Evolutionary conservation across 208 protist genomes (phyloP).

Genomic region (Crithidia bombi): DNA sequence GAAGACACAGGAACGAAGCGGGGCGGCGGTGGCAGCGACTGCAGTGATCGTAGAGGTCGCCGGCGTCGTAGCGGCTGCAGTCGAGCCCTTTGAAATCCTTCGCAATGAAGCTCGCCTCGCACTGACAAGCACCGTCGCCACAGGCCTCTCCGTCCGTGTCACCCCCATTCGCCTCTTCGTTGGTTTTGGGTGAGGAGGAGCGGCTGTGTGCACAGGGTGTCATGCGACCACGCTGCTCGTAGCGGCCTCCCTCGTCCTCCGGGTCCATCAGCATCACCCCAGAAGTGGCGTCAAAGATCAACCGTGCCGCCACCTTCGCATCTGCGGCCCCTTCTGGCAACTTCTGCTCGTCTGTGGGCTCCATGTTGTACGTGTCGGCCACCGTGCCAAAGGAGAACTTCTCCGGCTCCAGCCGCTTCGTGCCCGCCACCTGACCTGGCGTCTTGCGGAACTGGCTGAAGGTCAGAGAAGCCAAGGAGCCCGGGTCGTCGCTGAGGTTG

Average conservation of each 20-base stretch:
- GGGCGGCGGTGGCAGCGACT: conserved; percentile 60
- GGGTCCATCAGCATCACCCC: conserved; percentile 61
- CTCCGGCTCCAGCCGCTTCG: conserved; percentile 23
- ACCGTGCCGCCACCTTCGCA: conserved; percentile 59
- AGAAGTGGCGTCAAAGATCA: conserved; percentile 49
- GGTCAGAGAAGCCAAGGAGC: conserved; percentile 13
- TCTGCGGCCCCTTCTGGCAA: conserved; percentile 37
- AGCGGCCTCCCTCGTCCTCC: conserved; percentile 61
- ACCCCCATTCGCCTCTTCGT: neutral
- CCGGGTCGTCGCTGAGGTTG: conserved; percentile 5
- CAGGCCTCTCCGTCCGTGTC: conserved; percentile 29
- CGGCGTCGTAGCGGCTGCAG: conserved; percentile 63
- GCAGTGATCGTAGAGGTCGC: conserved; percentile 66
- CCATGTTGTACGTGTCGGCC: conserved; percentile 42
- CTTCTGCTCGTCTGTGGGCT: conserved; percentile 38
- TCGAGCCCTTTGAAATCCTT: conserved; percentile 57
- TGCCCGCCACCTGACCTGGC: conserved; percentile 1
- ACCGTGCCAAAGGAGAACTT: conserved; percentile 56
- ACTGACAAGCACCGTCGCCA: conserved; percentile 51
- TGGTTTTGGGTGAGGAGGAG: neutral
- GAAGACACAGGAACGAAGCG: conserved; percentile 70
- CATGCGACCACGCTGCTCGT: conserved; percentile 25
- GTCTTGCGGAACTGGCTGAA: conserved; percentile 27
- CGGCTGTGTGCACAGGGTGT: conserved; percentile 6
- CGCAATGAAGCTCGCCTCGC: conserved; percentile 49